phyloP scores from a whole-genome alignment of 2,329 filamentous ascomycete genomes.

The Monilinia vaccinii-corymbosi region DNA sequence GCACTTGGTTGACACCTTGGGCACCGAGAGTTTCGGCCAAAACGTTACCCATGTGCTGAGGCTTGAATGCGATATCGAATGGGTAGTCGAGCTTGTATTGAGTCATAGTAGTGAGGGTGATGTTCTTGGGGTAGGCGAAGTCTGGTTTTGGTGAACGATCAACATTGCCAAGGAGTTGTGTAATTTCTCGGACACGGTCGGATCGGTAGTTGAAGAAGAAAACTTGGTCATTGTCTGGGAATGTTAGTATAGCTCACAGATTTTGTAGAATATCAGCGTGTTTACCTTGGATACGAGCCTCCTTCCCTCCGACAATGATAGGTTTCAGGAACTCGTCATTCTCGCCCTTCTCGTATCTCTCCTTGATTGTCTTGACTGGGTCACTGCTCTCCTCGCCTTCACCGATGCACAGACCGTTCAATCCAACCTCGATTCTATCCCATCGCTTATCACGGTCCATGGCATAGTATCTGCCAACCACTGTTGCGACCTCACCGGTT shows the following conservation, averaged over 20 bases:
- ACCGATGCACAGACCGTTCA: constrained; percentile 74
- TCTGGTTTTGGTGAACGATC: constrained; percentile 86
- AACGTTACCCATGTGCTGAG: constrained; percentile 96
- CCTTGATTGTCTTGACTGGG: constrained; percentile 77
- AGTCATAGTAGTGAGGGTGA: constrained; percentile 88
- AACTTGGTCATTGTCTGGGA: constrained; percentile 74
- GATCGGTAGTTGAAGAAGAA: constrained; percentile 99
- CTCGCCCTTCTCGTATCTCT: constrained; percentile 78
- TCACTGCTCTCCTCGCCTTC: constrained; percentile 82
- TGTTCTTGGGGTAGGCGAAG: constrained; percentile 89
- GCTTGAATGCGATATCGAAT: constrained; percentile 86
- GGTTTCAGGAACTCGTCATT: constrained; percentile 98
- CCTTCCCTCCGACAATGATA: constrained; percentile 84
- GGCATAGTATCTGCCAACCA: constrained; percentile 93
- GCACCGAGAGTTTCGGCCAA: constrained; percentile 92
- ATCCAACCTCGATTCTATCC: constrained; percentile 83
- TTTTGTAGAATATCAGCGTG: background rate
- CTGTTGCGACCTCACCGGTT: constrained; percentile 77
- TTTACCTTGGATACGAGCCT: constrained; percentile 74
- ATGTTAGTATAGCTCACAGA: background rate
- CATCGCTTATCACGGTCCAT: constrained; percentile 99
- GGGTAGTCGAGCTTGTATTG: constrained; percentile 94
- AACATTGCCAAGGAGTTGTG: constrained; percentile 83
- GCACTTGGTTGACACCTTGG: constrained; percentile 83
- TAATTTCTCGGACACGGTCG: constrained; percentile 92